These are phyloP conservation scores for Dictyostelium capitatum DNA, from an alignment of 78 protist species.

Conservation along the genomic window DNA sequence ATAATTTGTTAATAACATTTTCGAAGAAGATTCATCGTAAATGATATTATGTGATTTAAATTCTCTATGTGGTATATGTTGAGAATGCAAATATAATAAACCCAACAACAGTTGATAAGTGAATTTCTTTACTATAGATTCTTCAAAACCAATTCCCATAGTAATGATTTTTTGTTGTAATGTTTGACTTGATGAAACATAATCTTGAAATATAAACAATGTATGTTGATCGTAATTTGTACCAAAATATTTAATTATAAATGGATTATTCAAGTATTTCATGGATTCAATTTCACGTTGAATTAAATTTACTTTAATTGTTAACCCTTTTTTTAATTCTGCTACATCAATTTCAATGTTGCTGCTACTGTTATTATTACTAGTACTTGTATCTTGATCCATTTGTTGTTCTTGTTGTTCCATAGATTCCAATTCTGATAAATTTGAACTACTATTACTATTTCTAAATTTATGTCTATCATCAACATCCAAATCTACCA, in stretches of 20 bases:
- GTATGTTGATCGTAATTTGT: neutral
- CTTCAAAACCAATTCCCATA: neutral
- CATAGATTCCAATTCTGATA: too few species aligned
- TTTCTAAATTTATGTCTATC: neutral
- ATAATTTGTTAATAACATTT: slow-evolving; percentile 48
- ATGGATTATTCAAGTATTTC: slow-evolving; percentile 46
- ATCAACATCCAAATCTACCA: neutral
- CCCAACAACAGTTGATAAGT: slow-evolving; percentile 53
- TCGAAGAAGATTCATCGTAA: neutral
- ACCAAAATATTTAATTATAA: slow-evolving; percentile 26
- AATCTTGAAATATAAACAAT: slow-evolving; percentile 48
- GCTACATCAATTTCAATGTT: neutral
- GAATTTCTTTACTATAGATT: slow-evolving; percentile 5
- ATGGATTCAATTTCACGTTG: slow-evolving; percentile 55
- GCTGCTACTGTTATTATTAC: neutral
- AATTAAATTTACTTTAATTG: neutral
- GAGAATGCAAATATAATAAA: slow-evolving; percentile 50
- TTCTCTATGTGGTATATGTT: slow-evolving; percentile 73
- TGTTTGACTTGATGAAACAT: neutral
- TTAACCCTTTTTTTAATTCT: neutral
- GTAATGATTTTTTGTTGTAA: neutral
- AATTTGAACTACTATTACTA: neutral
- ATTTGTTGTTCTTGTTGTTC: too few species aligned
- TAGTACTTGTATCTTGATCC: too few species aligned
- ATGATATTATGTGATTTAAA: slow-evolving; percentile 35